Conservation (phyloP, 2,329 filamentous ascomycete genomes). For the Colletotrichum neosansevieriae region DNA sequence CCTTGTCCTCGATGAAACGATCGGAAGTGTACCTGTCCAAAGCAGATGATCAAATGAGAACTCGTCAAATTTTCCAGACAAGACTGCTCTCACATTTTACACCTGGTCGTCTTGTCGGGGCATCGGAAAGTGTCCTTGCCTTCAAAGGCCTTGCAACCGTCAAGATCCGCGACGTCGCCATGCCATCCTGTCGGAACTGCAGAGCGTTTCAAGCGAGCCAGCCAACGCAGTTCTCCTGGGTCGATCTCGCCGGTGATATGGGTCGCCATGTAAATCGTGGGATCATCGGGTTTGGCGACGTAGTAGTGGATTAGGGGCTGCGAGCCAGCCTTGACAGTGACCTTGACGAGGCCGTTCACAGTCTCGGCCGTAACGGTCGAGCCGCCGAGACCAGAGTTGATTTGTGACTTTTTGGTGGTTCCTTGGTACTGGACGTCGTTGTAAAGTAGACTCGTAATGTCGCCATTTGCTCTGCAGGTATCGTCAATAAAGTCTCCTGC, state of each 20-base stretch:
- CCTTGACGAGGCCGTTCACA: slow-evolving; percentile 41
- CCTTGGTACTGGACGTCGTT: slow-evolving; percentile 62
- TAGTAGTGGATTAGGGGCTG: slow-evolving; percentile 45
- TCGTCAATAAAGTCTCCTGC: slow-evolving; percentile 31
- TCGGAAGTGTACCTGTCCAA: slow-evolving; percentile 62
- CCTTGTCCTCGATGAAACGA: slow-evolving; percentile 70
- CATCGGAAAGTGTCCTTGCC: slow-evolving; percentile 42
- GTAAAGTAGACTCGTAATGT: slow-evolving; percentile 72
- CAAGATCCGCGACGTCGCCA: slow-evolving; percentile 42
- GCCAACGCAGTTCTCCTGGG: slow-evolving; percentile 43
- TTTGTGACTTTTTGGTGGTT: slow-evolving; percentile 58
- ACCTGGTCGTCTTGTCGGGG: slow-evolving; percentile 35
- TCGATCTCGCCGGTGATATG: slow-evolving; percentile 44
- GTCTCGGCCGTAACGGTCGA: slow-evolving; percentile 43
- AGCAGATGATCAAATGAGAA: too few species aligned
- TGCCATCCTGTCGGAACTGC: slow-evolving; percentile 43
- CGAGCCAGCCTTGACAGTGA: slow-evolving; percentile 42
- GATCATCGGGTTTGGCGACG: slow-evolving; percentile 41
- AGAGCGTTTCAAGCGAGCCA: slow-evolving; percentile 41
- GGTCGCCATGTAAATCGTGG: slow-evolving; percentile 45
- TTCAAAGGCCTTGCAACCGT: slow-evolving; percentile 42
- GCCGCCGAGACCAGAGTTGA: slow-evolving; percentile 59
- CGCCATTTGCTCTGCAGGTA: slow-evolving; percentile 65
- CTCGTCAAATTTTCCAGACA: background rate
- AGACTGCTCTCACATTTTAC: slow-evolving; percentile 24